Percentiles rank a stretch among this genome's conserved stretches.
phyloP scores from a whole-genome alignment of 2,329 filamentous ascomycete genomes.

The Fusarium concolor region DNA sequence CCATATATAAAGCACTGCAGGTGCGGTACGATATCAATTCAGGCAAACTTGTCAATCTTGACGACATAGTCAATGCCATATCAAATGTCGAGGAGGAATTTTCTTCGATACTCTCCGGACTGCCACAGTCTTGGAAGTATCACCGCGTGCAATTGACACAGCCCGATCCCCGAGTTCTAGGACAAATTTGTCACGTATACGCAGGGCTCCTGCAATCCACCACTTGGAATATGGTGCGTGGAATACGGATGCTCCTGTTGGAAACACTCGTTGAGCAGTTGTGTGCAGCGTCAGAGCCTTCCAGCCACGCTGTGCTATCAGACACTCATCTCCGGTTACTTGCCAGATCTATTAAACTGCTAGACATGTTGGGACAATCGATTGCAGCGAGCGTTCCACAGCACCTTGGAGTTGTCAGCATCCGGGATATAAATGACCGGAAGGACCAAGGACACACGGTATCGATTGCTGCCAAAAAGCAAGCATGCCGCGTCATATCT shows the following conservation, averaged over 20 bases:
- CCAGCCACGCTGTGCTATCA: slow-evolving; percentile 43
- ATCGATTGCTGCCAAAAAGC: slow-evolving; percentile 48
- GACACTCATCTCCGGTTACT: slow-evolving; percentile 51
- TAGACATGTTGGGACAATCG: slow-evolving; percentile 56
- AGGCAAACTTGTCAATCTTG: slow-evolving; percentile 51
- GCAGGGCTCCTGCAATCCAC: slow-evolving; percentile 58
- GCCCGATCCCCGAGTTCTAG: slow-evolving; percentile 57
- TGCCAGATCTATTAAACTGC: slow-evolving; percentile 52
- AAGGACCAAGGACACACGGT: slow-evolving; percentile 30
- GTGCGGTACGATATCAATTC: slow-evolving; percentile 60
- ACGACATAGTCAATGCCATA: slow-evolving; percentile 53
- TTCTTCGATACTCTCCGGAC: slow-evolving; percentile 51
- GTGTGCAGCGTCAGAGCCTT: slow-evolving; percentile 35
- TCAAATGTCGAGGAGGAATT: slow-evolving; percentile 58
- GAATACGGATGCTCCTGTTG: slow-evolving; percentile 59
- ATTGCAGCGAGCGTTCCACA: slow-evolving; percentile 62
- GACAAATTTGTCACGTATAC: slow-evolving; percentile 59
- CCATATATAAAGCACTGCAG: slow-evolving; percentile 60
- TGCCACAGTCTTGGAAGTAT: slow-evolving; percentile 58
- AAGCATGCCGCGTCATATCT: slow-evolving; percentile 48
- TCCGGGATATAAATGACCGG: slow-evolving; percentile 50
- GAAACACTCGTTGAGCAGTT: slow-evolving; percentile 61
- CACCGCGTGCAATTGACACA: slow-evolving; percentile 54
- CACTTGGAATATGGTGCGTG: slow-evolving; percentile 61
- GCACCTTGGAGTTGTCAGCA: slow-evolving; percentile 61